Base-by-base conservation (phyloP, 441 rosid genomes). In the Codiaeum variegatum region DNA sequence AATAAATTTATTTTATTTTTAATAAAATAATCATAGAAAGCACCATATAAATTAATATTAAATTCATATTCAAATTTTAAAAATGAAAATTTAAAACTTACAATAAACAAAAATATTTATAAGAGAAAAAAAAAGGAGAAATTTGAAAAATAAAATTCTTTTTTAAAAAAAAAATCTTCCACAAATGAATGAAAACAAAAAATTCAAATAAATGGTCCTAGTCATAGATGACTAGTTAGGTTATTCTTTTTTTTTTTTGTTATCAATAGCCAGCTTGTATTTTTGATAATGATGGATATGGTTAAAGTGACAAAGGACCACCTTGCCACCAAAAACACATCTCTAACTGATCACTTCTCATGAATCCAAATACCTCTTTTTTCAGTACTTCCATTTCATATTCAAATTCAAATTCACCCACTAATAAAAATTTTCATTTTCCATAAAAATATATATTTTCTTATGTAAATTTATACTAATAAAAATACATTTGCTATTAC, bases 331-430 rank as follows among this genome's bases (percentile, higher is more conserved):
- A 70, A 19, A 19, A 11, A 6, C 32, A 58, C 0, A 56, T 54
- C 69, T 23, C 9, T 21, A 46, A 21, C 2, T 44, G 26, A 65
- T 65, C 13, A 66, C 51, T 23, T 6, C 73, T 58, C 73, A 56
- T 36, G 1, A 56, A 40, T 59, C 73, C 38, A 70, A 70, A 70
- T 69, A 56, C 64, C 26, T 69, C 52, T 42, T 42, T 68, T 69
- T 52, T 67, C 13, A n/a, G 23, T 18, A 2, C 2, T 7, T 15
- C 16, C 21, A 24, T n/a, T 11, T 67, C 31, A 49, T 67, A n/a
- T 67, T 11, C 46, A 42, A 42, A 42, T 65, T 65, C 6, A 47
- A 47, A 62, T 32, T 62, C 21, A 62, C 26, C 46, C 28, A 62
- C 46, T 19, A 8, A 1, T 6, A 24, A 55, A n/a, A n/a, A n/a